Percentiles rank a stretch among this genome's conserved stretches.
Conservation (phyloP, 1,284 basidiomycete genomes). For the Thelephora terrestris region DNA sequence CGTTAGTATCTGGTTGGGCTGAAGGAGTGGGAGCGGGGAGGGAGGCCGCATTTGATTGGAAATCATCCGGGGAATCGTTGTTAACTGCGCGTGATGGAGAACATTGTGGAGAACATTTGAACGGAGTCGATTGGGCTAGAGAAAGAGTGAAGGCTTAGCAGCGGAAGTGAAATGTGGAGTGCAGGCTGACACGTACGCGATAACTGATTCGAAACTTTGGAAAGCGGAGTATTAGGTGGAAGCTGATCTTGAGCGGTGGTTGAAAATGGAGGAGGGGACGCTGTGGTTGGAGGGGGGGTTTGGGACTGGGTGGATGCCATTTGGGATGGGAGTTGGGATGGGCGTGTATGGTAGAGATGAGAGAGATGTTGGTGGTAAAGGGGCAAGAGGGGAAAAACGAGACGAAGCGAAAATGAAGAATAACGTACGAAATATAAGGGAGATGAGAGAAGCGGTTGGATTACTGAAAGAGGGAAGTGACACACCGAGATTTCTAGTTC, state of each 20-base stretch:
- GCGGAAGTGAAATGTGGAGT: neutral
- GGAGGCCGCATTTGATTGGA: no score
- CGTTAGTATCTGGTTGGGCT: neutral
- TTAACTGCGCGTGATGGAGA: neutral
- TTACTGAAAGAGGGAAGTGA: slow-evolving; percentile 9
- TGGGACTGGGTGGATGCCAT: neutral
- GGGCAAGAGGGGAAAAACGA: neutral
- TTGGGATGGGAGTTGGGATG: neutral
- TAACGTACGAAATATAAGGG: neutral
- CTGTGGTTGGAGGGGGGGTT: neutral
- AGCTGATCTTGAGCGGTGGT: no score
- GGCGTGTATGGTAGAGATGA: neutral
- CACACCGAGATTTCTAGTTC: slow-evolving; percentile 12
- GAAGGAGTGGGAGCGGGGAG: neutral
- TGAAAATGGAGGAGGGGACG: neutral
- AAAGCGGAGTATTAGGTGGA: no score
- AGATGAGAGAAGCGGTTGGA: neutral
- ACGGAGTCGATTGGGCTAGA: neutral
- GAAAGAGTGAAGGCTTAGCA: neutral
- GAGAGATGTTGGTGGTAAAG: neutral
- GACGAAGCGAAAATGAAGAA: no score
- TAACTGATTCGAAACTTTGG: no score
- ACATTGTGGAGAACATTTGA: neutral
- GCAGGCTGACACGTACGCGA: no score
- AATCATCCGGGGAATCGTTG: no score